Evolutionary conservation across 2,329 filamentous ascomycete genomes (phyloP), one percentile per base, ranked within the genome.

Genomic region (Aspergillus phoenicis): DNA sequence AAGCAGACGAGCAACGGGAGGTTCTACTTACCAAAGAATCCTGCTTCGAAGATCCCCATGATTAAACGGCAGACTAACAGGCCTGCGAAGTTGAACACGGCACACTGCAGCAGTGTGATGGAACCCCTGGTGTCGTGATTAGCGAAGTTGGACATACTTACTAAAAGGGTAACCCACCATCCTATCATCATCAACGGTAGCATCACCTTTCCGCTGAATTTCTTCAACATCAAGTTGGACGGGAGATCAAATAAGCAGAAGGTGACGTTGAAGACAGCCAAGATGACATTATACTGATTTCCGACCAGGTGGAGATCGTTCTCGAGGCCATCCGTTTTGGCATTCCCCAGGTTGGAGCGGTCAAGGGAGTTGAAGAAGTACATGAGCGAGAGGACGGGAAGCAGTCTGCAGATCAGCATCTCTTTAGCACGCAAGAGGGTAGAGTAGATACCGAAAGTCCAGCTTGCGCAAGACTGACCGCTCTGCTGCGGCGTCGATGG

Each of bases 211-310:
- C 59, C 63, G 28, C 60, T 64, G 38, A 65, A 66, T 5, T 51
- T 49, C 38, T 60, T 62, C 24, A 66, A 38, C 24, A 64, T 52
- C 28, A 69, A 38, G 7, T 61, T 64, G 20, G 64, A 65, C 6
- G 63, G 63, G 6, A 68, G 60, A 26, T 67, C 66, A 15, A 67
- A 62, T 8, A 64, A 45, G 13, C 60, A 60, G 39, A 62, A 89
- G 0, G 88, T 87, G 13, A 90, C 80, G 74, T 88, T 91, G 78
- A 91, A 91, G 62, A 91, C 84, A 53, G 80, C 81, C 48, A 90
- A 73, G 58, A 89, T 83, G 39, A 84, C 81, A 69, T 88, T 89
- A 75, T 90, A 89, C 69, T 89, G 82, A 64, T 85, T 80, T 5
- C 74, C 72, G n/a, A 77, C 77, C 71, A 90, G 85, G 24, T 81